A percentile compares a stretch with the other conserved stretches of the same genome.
These are phyloP conservation scores for Geoglossum glabrum DNA, from an alignment of 495 filamentous ascomycete genomes.

Conservation along the genomic window DNA sequence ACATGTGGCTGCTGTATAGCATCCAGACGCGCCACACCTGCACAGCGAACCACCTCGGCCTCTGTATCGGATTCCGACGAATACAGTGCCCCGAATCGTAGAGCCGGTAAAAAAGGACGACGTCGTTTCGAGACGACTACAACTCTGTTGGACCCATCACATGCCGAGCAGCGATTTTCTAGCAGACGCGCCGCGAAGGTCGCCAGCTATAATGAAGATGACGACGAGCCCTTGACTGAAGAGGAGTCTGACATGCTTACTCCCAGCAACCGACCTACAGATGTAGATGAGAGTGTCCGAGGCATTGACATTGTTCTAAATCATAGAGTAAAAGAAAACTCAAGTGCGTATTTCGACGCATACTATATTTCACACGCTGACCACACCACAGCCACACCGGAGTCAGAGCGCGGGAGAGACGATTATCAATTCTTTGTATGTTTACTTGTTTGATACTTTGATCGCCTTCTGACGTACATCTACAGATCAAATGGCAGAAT, in stretches of 20 bases:
- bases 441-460: slow-evolving; percentile 2
- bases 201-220: slow-evolving; percentile 72
- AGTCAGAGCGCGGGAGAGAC: slow-evolving; percentile 25
- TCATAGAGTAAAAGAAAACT: slow-evolving; percentile 54
- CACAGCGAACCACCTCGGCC: slow-evolving; percentile 31
- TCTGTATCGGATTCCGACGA: slow-evolving; percentile 48
- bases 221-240: slow-evolving; percentile 58
- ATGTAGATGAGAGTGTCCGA: slow-evolving; percentile 43
- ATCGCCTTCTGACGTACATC: neutral
- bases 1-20: slow-evolving; percentile 28
- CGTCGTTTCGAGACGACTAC: slow-evolving; percentile 37
- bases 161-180: slow-evolving; percentile 72
- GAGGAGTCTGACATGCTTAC: slow-evolving; percentile 44
- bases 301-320: slow-evolving; percentile 82
- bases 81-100: slow-evolving; percentile 45
- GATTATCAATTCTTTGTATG: slow-evolving; percentile 71
- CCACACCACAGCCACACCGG: neutral
- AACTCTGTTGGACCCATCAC: slow-evolving; percentile 25
- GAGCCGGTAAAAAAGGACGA: slow-evolving; percentile 51
- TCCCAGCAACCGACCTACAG: slow-evolving; percentile 41
- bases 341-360: slow-evolving; percentile 21
- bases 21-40: slow-evolving; percentile 43
- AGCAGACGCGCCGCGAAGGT: slow-evolving; percentile 70
- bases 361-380: neutral
- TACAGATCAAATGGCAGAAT: slow-evolving; percentile 82